Percentiles rank a stretch among this genome's conserved stretches.
These are phyloP conservation scores for Xylariaceae sp. DNA, from an alignment of 2,329 filamentous ascomycete species.

Conservation along the genomic window DNA sequence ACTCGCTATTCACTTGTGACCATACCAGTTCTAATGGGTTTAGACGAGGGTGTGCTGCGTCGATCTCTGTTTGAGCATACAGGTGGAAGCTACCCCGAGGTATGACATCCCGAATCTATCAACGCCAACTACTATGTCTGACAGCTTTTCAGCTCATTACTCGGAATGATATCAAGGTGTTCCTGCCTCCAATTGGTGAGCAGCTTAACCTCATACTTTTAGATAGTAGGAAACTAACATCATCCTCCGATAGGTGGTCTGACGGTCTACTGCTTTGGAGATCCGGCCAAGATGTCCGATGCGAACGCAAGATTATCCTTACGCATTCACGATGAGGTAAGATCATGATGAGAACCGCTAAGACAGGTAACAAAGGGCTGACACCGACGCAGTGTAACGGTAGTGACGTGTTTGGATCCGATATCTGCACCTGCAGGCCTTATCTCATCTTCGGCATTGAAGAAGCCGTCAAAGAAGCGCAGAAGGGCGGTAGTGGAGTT, in stretches of 20 bases:
- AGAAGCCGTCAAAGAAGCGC: constrained; percentile 94
- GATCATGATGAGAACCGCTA: constrained; percentile 2
- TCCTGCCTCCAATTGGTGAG: constrained; percentile 83
- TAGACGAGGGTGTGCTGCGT: constrained; percentile 80
- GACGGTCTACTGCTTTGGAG: constrained; percentile 96
- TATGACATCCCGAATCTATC: constrained; percentile 21
- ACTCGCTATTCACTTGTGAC: not conserved
- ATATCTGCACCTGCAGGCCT: constrained; percentile 94
- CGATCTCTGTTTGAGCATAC: constrained; percentile 91
- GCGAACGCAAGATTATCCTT: constrained; percentile 75
- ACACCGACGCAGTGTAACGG: constrained; percentile 68
- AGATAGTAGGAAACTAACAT: not conserved
- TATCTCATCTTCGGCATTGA: constrained; percentile 97
- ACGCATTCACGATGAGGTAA: constrained; percentile 68
- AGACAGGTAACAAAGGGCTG: constrained; percentile 1
- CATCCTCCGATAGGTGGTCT: constrained; percentile 58
- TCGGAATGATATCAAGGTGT: constrained; percentile 88
- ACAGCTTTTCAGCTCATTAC: constrained; percentile 67
- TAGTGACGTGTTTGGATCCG: constrained; percentile 94
- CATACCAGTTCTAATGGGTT: constrained; percentile 4
- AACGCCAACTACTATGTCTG: constrained; percentile 13
- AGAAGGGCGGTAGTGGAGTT: constrained; percentile 87
- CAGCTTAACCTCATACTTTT: not conserved
- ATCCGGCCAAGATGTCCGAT: constrained; percentile 90
- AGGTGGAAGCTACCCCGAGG: constrained; percentile 90